Evolutionary conservation across 2,329 filamentous ascomycete species (phyloP), one percentile per base, ranked within the genome.

Genomic region (Ambrosiella xylebori): DNA sequence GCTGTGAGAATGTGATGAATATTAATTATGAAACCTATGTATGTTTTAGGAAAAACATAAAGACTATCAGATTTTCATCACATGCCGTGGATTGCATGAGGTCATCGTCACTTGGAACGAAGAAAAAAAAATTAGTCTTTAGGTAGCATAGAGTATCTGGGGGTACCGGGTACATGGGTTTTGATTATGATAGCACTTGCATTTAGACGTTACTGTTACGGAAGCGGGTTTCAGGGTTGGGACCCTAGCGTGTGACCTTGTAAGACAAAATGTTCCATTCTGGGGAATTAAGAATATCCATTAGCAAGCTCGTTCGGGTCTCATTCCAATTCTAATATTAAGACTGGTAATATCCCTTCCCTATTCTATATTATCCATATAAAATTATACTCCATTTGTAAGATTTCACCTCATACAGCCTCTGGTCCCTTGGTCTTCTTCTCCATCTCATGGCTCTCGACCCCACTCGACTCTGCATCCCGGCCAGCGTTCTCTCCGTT

Each of bases 381-480:
- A 47, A 6, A 47, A n/a, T 17, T n/a, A 47, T 15, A 47, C n/a
- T 12, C 40, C n/a, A 2, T 11, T n/a, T n/a, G 1, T 41, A n/a
- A 41, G 11, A 41, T n/a, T 5, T 7, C 8, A 11, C 11, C 40
- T 53, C n/a, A 53, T 1, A 53, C 51, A 2, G 51, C 38, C 36
- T 54, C 51, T 12, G 13, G 27, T 15, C 53, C 45, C 57, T 51
- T 45, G 38, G 50, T 27, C 51, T 57, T 59, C 51, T 57, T 56
- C 13, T 61, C 57, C 53, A 56, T 57, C 37, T 59, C 56, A 41
- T 57, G 56, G 47, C 56, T 57, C 36, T 57, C 56, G 2, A 17
- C 49, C 45, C 51, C 56, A 17, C 45, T 51, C 2, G 27, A 52
- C 11, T 57, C 56, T 6, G 17, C n/a, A 39, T 50, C 45, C n/a